Base-by-base conservation (phyloP, 306 rosid genomes). In the Lablab purpureus region DNA sequence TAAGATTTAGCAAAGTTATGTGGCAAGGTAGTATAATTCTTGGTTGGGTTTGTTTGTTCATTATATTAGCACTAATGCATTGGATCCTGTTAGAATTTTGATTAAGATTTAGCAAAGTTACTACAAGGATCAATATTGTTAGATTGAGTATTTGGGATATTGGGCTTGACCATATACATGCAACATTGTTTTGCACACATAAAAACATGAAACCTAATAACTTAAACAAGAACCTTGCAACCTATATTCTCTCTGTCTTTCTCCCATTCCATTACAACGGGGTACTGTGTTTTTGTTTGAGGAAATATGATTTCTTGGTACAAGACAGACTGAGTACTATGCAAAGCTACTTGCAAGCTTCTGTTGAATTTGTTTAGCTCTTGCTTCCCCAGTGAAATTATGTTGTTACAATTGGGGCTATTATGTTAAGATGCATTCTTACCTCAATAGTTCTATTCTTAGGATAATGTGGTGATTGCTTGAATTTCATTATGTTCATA, bases 371-470 rank as follows among this genome's bases (percentile, higher is more conserved):
- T 47, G 36, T 47, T 63, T 75, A 12, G 49, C 62, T 7, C 49
- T 59, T 45, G 54, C 47, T 74, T 64, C 18, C 15, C 27, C n/a
- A 13, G 25, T 64, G 21, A 50, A 63, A 30, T 46, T 21, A 8
- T 62, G 80, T 32, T 49, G 73, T 47, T 41, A 47, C 73, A 63
- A n/a, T 32, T 37, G 17, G 55, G 14, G 4, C 5, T 37, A 55
- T n/a, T 37, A 23, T 64, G 71, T 23, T 43, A 23, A 62, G 46
- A 40, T 21, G 14, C 28, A 36, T 22, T 45, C 6, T 77, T 71
- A 37, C 77, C 54, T 66, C 43, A 23, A 46, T 68, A 51, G n/a
- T 81, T 77, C 28, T 73, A 49, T 15, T 22, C 13, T 73, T 62
- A 71, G 34, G 49, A 74, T 67, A 45, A 66, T 34, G 51, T 30